Evolutionary conservation across 495 filamentous ascomycete genomes (phyloP).

Genomic region (Amniculicola lignicola): DNA sequence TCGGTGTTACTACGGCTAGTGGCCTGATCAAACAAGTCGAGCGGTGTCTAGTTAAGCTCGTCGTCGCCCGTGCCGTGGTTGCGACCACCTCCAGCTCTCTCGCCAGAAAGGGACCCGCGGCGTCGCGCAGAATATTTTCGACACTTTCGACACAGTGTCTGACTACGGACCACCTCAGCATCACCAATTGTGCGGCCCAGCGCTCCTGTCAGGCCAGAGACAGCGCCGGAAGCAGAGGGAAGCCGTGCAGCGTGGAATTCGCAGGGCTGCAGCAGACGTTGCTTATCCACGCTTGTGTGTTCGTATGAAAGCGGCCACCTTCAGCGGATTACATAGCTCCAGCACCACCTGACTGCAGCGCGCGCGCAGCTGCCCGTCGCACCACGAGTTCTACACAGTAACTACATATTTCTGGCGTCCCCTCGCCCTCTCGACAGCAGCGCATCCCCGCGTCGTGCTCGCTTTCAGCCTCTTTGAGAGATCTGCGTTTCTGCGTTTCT

Average conservation of each 20-base stretch:
- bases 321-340: too few relatives aligned
- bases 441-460: too few relatives aligned
- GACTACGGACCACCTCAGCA: not conserved
- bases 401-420: too few relatives aligned
- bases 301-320: not conserved
- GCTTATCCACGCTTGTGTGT: not conserved
- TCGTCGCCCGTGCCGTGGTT: too few relatives aligned
- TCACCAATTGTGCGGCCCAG: not conserved
- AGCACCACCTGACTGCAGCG: too few relatives aligned
- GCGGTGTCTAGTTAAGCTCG: too few relatives aligned
- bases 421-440: too few relatives aligned
- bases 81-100: too few relatives aligned
- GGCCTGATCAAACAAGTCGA: too few relatives aligned
- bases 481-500: constrained; percentile 1
- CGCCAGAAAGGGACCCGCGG: not conserved
- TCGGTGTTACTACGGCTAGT: constrained; percentile 3
- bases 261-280: constrained; percentile 17
- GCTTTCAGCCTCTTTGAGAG: constrained; percentile 13
- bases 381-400: too few relatives aligned
- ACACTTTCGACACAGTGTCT: not conserved
- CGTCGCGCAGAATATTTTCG: not conserved
- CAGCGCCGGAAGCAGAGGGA: constrained; percentile 6
- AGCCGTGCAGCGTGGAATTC: constrained; percentile 8
- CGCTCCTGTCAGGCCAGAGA: too few relatives aligned
- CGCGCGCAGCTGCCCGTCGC: too few relatives aligned